Percentiles rank a stretch among this genome's conserved stretches.
phyloP scores from a whole-genome alignment of 2,329 filamentous ascomycete genomes.

The Talaromyces islandicus region DNA sequence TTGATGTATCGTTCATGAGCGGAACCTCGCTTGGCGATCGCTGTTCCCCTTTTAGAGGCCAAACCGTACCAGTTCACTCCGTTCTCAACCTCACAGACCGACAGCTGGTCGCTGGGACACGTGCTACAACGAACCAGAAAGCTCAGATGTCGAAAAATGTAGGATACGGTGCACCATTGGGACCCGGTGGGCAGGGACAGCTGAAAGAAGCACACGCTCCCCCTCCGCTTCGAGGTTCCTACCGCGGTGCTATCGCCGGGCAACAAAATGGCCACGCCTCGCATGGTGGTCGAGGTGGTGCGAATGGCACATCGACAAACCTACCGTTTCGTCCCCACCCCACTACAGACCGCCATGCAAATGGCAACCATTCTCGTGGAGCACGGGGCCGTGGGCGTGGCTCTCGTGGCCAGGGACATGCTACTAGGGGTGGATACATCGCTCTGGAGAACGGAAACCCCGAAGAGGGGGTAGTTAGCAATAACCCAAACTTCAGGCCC shows the following conservation, averaged over 20 bases:
- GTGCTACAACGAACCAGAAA: slow-evolving; percentile 37
- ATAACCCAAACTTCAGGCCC: slow-evolving; percentile 53
- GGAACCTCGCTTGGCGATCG: slow-evolving; percentile 86
- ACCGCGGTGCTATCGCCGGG: slow-evolving; percentile 51
- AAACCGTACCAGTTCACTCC: slow-evolving; percentile 80
- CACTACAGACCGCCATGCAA: slow-evolving; percentile 19
- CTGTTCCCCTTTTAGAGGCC: slow-evolving; percentile 87
- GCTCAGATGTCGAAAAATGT: slow-evolving; percentile 45
- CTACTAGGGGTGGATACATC: slow-evolving; percentile 31
- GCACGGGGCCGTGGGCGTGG: slow-evolving; percentile 23
- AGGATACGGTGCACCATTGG: slow-evolving; percentile 53
- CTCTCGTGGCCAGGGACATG: slow-evolving; percentile 22
- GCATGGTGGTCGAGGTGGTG: slow-evolving; percentile 29
- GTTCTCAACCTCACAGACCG: slow-evolving; percentile 81
- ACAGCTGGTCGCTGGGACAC: slow-evolving; percentile 63
- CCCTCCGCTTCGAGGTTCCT: slow-evolving; percentile 53
- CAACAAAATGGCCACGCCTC: slow-evolving; percentile 23
- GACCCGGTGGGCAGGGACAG: slow-evolving; percentile 56
- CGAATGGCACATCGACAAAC: slow-evolving; percentile 19
- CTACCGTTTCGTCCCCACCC: slow-evolving; percentile 27
- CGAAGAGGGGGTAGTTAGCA: slow-evolving; percentile 46
- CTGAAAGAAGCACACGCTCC: slow-evolving; percentile 52
- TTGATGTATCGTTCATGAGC: slow-evolving; percentile 94
- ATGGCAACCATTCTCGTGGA: slow-evolving; percentile 26
- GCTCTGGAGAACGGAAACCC: slow-evolving; percentile 46